Base-by-base conservation (phyloP, 345 rosid genomes). In the Citrus inodora region DNA sequence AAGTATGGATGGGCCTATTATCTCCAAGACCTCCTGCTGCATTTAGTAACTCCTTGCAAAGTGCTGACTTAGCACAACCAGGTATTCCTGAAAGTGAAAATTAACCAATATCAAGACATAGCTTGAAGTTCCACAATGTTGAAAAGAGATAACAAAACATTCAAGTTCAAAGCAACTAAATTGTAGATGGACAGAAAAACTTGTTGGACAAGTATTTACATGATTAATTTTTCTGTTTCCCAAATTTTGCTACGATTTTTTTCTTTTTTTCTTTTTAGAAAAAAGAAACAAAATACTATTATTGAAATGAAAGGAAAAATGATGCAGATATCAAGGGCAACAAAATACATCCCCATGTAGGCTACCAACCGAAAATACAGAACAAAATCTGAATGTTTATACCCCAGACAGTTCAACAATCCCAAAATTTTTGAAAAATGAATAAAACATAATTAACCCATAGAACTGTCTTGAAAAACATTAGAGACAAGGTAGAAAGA, bases 21-120 rank as follows among this genome's bases (percentile, higher is more conserved):
- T 91, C 98, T 82, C 90, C 99, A 78, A 96, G 84, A 77, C 88
- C 88, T 80, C 89, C 95, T 38, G 93, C 87, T 60, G 89, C 61
- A 84, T 82, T 92, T 63, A 92, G 76, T 76, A 96, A 80, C 80
- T 96, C 98, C 84, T 90, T 92, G 89, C 98, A 96, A 73, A 96
- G 92, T 46, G 99, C 97, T 76, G 99, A 94, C 84, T 96, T 96
- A 28, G 99, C 98, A 84, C 95, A 92, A 77, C 99, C 99, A 10
- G 99, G 98, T 87, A 96, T 92, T 78, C 99, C 99, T 96, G 84
- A 65, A 76, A 75, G 75, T 42, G 24, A 60, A 14, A 77, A 65
- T 53, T 70, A 33, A 75, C 73, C 35, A 35, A 42, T 58, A 38
- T 37, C 22, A 53, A 53, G 42, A 28, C 70, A 30, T 64, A 24